Conservation (phyloP, 2,329 filamentous ascomycete species). For the Bimuria novae-zelandiae region DNA sequence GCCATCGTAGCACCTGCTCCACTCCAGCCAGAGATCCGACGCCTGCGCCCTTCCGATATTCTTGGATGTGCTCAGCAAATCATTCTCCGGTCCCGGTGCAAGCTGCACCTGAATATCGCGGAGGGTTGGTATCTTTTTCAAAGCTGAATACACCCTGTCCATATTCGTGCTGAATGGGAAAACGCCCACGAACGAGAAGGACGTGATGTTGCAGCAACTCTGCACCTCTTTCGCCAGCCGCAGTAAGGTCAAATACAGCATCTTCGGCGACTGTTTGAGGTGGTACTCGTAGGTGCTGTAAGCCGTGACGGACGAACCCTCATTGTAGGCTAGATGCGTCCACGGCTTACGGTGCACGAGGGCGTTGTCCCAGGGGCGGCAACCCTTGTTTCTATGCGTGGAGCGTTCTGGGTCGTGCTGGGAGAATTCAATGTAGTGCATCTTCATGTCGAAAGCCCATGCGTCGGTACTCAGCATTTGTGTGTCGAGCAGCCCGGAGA, state of each 20-base stretch:
- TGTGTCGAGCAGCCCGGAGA: slow-evolving; percentile 65
- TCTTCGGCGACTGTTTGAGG: slow-evolving; percentile 64
- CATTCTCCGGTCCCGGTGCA: slow-evolving; percentile 47
- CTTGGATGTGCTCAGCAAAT: slow-evolving; percentile 43
- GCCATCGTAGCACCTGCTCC: slow-evolving; percentile 37
- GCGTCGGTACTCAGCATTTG: slow-evolving; percentile 61
- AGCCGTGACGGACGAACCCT: slow-evolving; percentile 73
- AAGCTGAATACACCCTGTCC: slow-evolving; percentile 25
- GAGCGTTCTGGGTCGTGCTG: slow-evolving; percentile 16
- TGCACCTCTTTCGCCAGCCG: slow-evolving; percentile 30
- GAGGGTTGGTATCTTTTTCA: slow-evolving; percentile 38
- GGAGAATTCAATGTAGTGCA: slow-evolving; percentile 62
- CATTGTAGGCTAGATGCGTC: slow-evolving; percentile 70
- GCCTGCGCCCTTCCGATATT: slow-evolving; percentile 50
- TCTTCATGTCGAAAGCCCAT: slow-evolving; percentile 67
- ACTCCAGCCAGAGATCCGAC: slow-evolving; percentile 47
- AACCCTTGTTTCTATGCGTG: slow-evolving; percentile 14
- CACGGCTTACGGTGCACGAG: slow-evolving; percentile 67
- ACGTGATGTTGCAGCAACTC: slow-evolving; percentile 47
- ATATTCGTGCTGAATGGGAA: slow-evolving; percentile 70
- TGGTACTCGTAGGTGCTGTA: slow-evolving; percentile 76
- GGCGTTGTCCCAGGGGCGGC: slow-evolving; percentile 25
- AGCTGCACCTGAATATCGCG: slow-evolving; percentile 46
- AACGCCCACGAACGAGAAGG: slow-evolving; percentile 64
- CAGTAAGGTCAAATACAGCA: slow-evolving; percentile 58